Evolutionary conservation across 1,284 basidiomycete species (phyloP), one percentile per base, ranked within the genome.

Genomic region (Abortiporus biennis): DNA sequence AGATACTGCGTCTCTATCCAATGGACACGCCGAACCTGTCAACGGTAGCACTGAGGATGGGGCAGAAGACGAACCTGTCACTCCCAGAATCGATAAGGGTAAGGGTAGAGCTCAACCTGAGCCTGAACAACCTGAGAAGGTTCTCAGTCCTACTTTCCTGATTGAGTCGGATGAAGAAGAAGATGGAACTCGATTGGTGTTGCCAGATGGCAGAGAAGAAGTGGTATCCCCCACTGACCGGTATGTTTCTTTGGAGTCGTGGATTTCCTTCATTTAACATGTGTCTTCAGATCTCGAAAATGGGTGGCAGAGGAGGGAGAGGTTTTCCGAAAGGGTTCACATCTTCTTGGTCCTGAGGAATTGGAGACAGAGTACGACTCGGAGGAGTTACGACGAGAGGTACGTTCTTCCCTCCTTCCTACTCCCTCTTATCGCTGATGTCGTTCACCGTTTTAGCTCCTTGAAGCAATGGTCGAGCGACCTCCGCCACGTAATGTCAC

Each of bases 261-360:
- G 23, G 13, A 25, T 38, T 16, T 15, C 35, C 16, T n/a, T 9
- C 3, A 19, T 44, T 19, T 29, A 20, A 30, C 31, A 11, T 36
- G 5, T 22, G 36, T 36, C 16, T 23, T 22, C 27, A 85, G 85
- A 41, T 87, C 83, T 30, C 72, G 76, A 51, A 80, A 70, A 41
- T 88, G 86, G 83, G 84, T 92, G 0, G 85, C 81, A 50, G 90
- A 92, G 55, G 90, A 92, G 55, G 90, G 88, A 1, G 92, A 96
- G 62, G 84, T 96, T 23, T 97, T 97, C 67, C 71, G 92, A 38
- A 92, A 92, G 58, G 92, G 92, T 0, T 75, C 74, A 1, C 81
- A 80, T 1, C 70, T 91, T 9, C 69, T 95, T 8, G 83, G 85
- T 0, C 81, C 84, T 3, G 88, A 85, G 48, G 88, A 91, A 57